These are phyloP conservation scores for Trichosporon faecale DNA, from an alignment of 1,284 basidiomycete species.

Conservation along the genomic window DNA sequence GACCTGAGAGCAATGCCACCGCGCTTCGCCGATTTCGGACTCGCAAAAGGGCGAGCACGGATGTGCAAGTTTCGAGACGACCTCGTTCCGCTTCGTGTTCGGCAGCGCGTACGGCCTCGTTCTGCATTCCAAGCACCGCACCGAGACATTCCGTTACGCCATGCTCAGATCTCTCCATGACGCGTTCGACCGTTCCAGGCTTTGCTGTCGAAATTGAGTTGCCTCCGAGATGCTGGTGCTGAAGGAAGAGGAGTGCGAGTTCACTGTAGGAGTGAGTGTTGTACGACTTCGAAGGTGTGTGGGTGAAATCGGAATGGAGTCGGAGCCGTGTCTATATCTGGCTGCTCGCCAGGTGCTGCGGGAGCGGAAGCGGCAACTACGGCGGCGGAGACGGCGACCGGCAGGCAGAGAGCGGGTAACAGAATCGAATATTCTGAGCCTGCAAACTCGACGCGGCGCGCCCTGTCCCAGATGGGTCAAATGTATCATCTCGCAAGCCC, in stretches of 20 bases:
- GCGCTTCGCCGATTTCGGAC: background rate
- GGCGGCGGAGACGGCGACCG: background rate
- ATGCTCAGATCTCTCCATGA: too few species aligned
- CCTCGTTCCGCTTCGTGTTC: background rate
- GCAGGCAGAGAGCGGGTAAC: background rate
- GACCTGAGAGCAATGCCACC: background rate
- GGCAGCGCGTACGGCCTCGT: background rate
- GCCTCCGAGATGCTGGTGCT: background rate
- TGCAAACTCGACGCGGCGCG: background rate
- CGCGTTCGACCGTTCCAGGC: too few species aligned
- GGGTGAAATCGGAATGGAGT: background rate
- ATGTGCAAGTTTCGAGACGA: too few species aligned
- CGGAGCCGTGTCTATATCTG: background rate
- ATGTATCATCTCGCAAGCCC: background rate
- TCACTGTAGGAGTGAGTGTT: too few species aligned
- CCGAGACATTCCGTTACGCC: background rate
- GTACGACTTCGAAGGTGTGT: too few species aligned
- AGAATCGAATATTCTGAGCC: background rate
- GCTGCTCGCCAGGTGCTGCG: background rate
- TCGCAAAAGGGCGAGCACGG: background rate
- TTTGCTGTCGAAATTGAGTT: too few species aligned
- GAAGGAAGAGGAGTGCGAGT: background rate
- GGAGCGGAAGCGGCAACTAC: background rate
- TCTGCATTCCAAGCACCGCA: background rate
- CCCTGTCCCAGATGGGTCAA: too few species aligned